Evolutionary conservation across 169 alveolate species (phyloP), one percentile per base, ranked within the genome.

Genomic region (Fabrea salina): DNA sequence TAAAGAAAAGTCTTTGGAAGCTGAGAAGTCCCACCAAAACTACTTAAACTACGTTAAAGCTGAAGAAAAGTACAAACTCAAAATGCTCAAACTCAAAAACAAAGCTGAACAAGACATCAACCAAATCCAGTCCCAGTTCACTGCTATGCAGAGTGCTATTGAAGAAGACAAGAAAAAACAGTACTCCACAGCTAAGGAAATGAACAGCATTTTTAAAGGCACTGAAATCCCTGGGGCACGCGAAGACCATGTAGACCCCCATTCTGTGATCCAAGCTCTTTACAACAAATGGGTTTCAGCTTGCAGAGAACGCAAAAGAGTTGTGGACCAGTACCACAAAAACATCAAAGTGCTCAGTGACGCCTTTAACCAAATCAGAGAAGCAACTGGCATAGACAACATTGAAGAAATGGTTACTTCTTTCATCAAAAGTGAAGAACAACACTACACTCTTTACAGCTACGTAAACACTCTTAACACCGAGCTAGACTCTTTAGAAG

Each of bases 81-180:
- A 37, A 37, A 33, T 61, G 53, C 75, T 61, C 1, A 61, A 61
- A 61, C 56, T 61, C 8, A 61, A 61, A 61, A 22, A 47, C 8
- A 61, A 61, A 61, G 53, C 53, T 1, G 53, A 61, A 30, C 32
- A 61, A 1, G 75, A 61, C n/a, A 33, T 61, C 19, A n/a, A 50
- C 40, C 44, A 49, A 13, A 75, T 86, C 61, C 87, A 86, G 78
- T 53, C 58, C 27, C 67, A 86, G 58, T 79, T 86, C 44, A 71
- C 53, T 25, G 75, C 54, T 16, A 61, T 61, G 75, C 44, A 37
- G 3, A 85, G 67, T 13, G 80, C 43, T 35, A 68, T 44, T 39
- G 47, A 32, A 32, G 50, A 72, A 59, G 86, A 32, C 75, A 82
- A 43, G 89, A 86, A 44, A 77, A 78, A 50, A 87, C 80, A 39